Evolutionary conservation across 305 asterid genomes (phyloP), one percentile per base, ranked within the genome.

Genomic region (Caryopteris hybrid): DNA sequence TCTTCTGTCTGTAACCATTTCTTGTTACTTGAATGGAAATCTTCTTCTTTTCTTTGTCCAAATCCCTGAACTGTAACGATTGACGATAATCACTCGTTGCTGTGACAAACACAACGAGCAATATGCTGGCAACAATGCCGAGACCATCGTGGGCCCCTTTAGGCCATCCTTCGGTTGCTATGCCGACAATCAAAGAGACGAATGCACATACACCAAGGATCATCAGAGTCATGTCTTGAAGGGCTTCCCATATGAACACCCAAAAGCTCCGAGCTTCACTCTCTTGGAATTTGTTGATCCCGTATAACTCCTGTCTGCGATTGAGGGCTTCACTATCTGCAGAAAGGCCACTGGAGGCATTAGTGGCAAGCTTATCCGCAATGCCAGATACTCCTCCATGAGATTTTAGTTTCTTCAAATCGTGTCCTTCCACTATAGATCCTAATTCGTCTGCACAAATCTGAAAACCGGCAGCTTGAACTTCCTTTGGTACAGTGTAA

Each of bases 131-230:
- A 1, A 82, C 96, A 2, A 90, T 92, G n/a, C 98, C 96, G 11
- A 92, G 91, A 0, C 98, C 98, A 42, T 92, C 97, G 14, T 92
- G 97, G 23, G 98, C 91, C 4, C 97, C 98, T 38, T 77, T 83
- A 0, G 98, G 96, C 98, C 98, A 92, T 48, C 98, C 98, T 66
- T 92, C 98, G 0, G 92, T 92, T 0, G 90, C 86, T 13, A 92
- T 77, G 21, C 98, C 98, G 13, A 92, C 97, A 5, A 90, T 66
- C 2, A 90, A 79, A 11, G 98, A 93, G 64, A 88, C 89, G 8
- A 90, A 42, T 0, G 98, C 98, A 56, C 97, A 93, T 0, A 74
- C 86, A 1, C 88, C 98, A 8, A 93, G 96, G 69, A 93, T 90
- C 97, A 93, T 87, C 17, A 93, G 85, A 12, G 98, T 93, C 94